Evolutionary conservation across 2,329 filamentous ascomycete species (phyloP).

Genomic region (Aphanoascus verrucosus): DNA sequence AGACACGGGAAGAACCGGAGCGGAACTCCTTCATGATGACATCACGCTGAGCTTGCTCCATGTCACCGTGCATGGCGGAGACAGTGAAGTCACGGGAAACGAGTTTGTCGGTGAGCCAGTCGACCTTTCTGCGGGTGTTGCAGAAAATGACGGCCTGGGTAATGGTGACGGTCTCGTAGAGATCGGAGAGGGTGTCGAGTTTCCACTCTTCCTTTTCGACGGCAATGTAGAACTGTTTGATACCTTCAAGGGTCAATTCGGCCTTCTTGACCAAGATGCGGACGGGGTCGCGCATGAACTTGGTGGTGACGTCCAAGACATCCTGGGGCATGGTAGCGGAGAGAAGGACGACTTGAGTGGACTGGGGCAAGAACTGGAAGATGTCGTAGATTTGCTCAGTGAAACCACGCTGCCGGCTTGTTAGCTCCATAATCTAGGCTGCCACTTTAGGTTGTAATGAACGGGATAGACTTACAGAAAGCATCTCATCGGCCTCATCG

Average conservation of each 20-base stretch:
- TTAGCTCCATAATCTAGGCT: neutral
- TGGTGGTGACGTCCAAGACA: constrained; percentile 97
- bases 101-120: constrained; percentile 99
- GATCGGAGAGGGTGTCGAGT: constrained; percentile 93
- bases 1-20: constrained; percentile 92
- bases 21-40: constrained; percentile 99
- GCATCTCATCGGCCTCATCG: constrained; percentile 98
- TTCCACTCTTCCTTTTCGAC: constrained; percentile 99
- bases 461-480: constrained; percentile 38
- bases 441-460: neutral
- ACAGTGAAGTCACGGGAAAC: constrained; percentile 98
- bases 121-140: constrained; percentile 99
- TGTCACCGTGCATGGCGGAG: constrained; percentile 99
- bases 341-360: constrained; percentile 94
- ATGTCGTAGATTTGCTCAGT: constrained; percentile 99
- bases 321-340: constrained; percentile 99
- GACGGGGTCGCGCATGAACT: constrained; percentile 99
- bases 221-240: constrained; percentile 99
- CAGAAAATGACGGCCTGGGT: constrained; percentile 99
- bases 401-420: constrained; percentile 62
- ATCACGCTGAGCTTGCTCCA: constrained; percentile 96
- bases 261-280: constrained; percentile 99
- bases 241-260: constrained; percentile 98
- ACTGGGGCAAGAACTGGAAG: constrained; percentile 96
- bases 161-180: constrained; percentile 99